Base-by-base conservation (phyloP, 768 basidiomycete species). In the Ramaria rubella region DNA sequence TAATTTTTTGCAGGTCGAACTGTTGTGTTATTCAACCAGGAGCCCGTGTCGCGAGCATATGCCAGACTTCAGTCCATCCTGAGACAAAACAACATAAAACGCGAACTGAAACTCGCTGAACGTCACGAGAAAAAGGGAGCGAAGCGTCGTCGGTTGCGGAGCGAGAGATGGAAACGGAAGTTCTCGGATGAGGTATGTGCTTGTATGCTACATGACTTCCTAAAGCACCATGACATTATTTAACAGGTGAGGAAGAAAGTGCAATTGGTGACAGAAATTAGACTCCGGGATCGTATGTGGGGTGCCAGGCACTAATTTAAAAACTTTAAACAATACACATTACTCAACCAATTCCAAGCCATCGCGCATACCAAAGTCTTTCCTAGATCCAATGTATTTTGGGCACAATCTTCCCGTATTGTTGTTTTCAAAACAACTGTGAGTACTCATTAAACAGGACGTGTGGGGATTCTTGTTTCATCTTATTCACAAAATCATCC, bases 61-160 rank as follows among this genome's bases (percentile, higher is more conserved):
- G 68, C 61, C 54, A 72, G 66, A 27, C 75, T 90, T 21, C 76
- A 81, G 50, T 59, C 50, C 19, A 79, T 81, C 52, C 70, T 90
- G 34, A 58, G 61, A 46, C 72, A 72, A 30, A 90, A 90, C 64
- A 76, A 68, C 57, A 81, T 91, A 14, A 67, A 73, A 12, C 62
- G 63, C 31, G 81, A 83, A 60, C 68, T 83, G 43, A 72, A 73
- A 51, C 61, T 74, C 63, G 66, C 73, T 43, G 73, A 78, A 57
- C 76, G 90, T 61, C 90, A 92, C 68, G 90, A 90, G 70, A 89
- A 91, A 75, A 86, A 82, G 71, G 89, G 90, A 31, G 80, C 76
- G 58, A 90, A 89, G 69, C 81, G 88, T 59, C 77, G 87, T 59
- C 78, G 89, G 60, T 72, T 91, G 64, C 74, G 73, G 49, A 90